phyloP scores from a whole-genome alignment of 2,329 filamentous ascomycete species.

The Zymoseptoria brevis region DNA sequence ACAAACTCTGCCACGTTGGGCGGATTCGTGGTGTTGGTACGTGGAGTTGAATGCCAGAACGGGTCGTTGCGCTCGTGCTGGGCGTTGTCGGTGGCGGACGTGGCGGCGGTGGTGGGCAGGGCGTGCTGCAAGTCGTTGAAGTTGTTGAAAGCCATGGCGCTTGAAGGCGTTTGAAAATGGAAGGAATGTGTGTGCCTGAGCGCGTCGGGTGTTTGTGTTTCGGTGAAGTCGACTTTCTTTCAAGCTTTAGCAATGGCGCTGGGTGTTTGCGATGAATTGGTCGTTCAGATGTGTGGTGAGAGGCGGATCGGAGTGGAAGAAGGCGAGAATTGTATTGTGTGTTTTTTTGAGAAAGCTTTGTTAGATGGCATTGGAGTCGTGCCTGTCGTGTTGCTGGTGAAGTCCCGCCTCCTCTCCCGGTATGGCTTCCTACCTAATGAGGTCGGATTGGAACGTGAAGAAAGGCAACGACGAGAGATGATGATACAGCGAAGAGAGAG shows the following conservation, averaged over 20 bases:
- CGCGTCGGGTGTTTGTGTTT: background rate
- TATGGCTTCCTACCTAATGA: too few species aligned
- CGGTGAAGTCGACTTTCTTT: background rate
- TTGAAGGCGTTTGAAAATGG: background rate
- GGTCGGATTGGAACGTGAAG: too few species aligned
- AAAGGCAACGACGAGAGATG: too few species aligned
- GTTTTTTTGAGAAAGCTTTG: too few species aligned
- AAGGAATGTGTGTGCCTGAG: background rate
- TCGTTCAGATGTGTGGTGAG: background rate
- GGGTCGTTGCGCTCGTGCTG: constrained; percentile 6
- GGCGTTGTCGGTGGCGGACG: background rate
- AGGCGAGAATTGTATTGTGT: too few species aligned
- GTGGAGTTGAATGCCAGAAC: constrained; percentile 17
- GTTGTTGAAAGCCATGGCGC: background rate
- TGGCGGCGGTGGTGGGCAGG: background rate
- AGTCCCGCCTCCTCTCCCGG: too few species aligned
- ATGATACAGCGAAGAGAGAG: too few species aligned
- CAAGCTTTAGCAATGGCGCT: background rate
- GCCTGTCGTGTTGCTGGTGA: too few species aligned
- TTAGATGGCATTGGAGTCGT: too few species aligned
- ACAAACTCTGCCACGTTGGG: constrained; percentile 12
- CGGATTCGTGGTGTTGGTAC: constrained; percentile 2
- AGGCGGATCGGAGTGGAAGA: background rate
- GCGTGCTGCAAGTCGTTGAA: background rate
- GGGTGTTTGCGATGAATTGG: background rate